A percentile compares a stretch with the other conserved stretches of the same genome.
Conservation (phyloP, 148 eudicot species). For the Vaccinium corymbosum region DNA sequence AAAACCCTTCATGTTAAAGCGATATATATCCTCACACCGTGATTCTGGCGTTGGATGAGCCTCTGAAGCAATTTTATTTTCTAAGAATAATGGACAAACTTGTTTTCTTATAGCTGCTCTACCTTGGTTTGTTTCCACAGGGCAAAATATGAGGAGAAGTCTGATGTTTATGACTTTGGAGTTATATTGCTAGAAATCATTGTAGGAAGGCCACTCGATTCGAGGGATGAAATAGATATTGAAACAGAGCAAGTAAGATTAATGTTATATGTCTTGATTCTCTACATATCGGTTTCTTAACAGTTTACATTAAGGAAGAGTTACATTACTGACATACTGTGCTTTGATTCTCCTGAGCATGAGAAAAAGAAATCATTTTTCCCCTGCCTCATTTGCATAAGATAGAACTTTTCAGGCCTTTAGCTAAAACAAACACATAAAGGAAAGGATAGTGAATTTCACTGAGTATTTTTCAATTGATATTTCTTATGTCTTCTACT, state of each 20-base stretch:
- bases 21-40: neutral
- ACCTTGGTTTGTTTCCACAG: constrained; percentile 27
- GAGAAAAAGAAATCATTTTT: neutral
- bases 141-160: constrained; percentile 56
- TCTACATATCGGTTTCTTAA: neutral
- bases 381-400: neutral
- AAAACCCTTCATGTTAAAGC: neutral
- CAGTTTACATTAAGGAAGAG: neutral
- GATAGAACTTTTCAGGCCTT: neutral
- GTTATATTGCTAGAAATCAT: constrained; percentile 73
- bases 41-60: neutral
- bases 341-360: neutral
- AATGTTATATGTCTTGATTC: neutral
- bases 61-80: neutral
- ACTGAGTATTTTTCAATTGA: neutral
- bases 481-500: neutral
- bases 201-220: constrained; percentile 48
- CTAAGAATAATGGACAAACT: neutral
- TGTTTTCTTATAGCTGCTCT: neutral
- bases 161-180: constrained; percentile 75
- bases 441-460: neutral
- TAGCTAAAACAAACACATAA: neutral
- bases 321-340: neutral
- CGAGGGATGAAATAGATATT: constrained; percentile 48
- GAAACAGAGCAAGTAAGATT: constrained; percentile 53